These are phyloP conservation scores for Tranzscheliella williamsii DNA, from an alignment of 1,284 basidiomycete genomes.

Conservation along the genomic window DNA sequence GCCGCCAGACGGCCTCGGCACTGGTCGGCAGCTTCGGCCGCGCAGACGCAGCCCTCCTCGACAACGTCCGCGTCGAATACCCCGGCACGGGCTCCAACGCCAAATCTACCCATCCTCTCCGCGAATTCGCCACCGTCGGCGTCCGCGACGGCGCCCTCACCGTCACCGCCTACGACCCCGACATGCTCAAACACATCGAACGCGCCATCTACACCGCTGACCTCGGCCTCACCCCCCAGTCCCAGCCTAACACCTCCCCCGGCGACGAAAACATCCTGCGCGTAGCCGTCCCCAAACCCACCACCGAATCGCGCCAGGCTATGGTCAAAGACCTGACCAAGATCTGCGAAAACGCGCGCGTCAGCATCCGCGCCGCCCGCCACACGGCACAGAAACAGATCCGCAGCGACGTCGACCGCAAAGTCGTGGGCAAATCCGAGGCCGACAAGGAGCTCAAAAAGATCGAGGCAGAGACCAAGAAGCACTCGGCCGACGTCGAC, in stretches of 20 bases:
- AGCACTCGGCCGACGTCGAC: slow-evolving; percentile 39
- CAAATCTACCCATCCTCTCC: slow-evolving; percentile 45
- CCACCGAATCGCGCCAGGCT: slow-evolving; percentile 48
- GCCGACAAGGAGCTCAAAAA: slow-evolving; percentile 45
- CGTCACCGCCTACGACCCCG: slow-evolving; percentile 52
- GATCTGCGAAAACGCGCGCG: slow-evolving; percentile 57
- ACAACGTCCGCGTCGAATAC: slow-evolving; percentile 43
- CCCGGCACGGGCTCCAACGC: slow-evolving; percentile 12
- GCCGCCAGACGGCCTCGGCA: slow-evolving; percentile 23
- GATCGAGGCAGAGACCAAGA: slow-evolving; percentile 50
- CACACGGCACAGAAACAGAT: slow-evolving; percentile 58
- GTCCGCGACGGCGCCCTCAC: slow-evolving; percentile 51
- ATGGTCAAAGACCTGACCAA: slow-evolving; percentile 51
- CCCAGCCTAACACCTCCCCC: slow-evolving; percentile 13
- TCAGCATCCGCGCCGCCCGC: slow-evolving; percentile 47
- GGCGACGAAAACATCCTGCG: slow-evolving; percentile 52
- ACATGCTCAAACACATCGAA: slow-evolving; percentile 56
- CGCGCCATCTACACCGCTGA: slow-evolving; percentile 51
- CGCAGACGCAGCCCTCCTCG: slow-evolving; percentile 47
- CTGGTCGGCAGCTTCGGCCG: slow-evolving; percentile 47
- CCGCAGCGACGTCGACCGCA: slow-evolving; percentile 50
- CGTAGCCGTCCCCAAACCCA: slow-evolving; percentile 55
- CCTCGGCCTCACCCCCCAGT: slow-evolving; percentile 50
- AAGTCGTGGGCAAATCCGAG: slow-evolving; percentile 51
- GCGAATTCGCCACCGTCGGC: slow-evolving; percentile 57